Percentiles rank a stretch among this genome's conserved stretches.
Evolutionary conservation across 129 eudicot genomes (phyloP).

Genomic region (Sambucus nigra): DNA sequence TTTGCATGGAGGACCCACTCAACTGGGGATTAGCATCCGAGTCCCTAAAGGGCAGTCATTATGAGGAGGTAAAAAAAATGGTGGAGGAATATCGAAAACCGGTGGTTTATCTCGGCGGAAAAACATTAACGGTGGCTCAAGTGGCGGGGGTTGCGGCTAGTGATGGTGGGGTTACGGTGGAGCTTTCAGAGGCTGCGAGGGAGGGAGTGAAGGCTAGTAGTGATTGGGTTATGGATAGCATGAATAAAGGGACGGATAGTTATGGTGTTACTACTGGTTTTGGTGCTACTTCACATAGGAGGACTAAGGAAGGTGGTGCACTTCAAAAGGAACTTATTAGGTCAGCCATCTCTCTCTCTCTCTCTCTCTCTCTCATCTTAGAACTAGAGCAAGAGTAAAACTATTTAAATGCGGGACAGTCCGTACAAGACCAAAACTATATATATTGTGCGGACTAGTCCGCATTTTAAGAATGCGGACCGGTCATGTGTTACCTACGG

Average conservation of each 20-base stretch:
- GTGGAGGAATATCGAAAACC: constrained; percentile 73
- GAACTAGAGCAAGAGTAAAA: too few relatives aligned
- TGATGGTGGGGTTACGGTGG: constrained; percentile 42
- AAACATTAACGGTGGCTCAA: constrained; percentile 47
- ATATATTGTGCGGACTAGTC: too few relatives aligned
- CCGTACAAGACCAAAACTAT: too few relatives aligned
- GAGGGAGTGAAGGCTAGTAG: constrained; percentile 44
- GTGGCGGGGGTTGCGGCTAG: constrained; percentile 62
- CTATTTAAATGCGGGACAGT: too few relatives aligned
- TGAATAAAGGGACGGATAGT: constrained; percentile 46
- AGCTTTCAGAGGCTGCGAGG: constrained; percentile 52
- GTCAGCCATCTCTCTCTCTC: constrained; percentile 4
- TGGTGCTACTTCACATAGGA: constrained; percentile 48
- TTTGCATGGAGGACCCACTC: constrained; percentile 54
- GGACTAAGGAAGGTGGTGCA: constrained; percentile 54
- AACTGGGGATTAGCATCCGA: constrained; percentile 75
- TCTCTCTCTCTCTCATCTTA: too few relatives aligned
- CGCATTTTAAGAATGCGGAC: too few relatives aligned
- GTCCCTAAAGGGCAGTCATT: constrained; percentile 59
- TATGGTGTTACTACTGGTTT: constrained; percentile 52
- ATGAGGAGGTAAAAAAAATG: constrained; percentile 72
- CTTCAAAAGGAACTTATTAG: constrained; percentile 52
- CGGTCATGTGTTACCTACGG: too few relatives aligned
- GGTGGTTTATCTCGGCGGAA: constrained; percentile 59
- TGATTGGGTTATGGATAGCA: constrained; percentile 52